A percentile compares a stretch with the other conserved stretches of the same genome.
Evolutionary conservation across 306 rosid genomes (phyloP).

Genomic region (Citrullus mucosospermus): DNA sequence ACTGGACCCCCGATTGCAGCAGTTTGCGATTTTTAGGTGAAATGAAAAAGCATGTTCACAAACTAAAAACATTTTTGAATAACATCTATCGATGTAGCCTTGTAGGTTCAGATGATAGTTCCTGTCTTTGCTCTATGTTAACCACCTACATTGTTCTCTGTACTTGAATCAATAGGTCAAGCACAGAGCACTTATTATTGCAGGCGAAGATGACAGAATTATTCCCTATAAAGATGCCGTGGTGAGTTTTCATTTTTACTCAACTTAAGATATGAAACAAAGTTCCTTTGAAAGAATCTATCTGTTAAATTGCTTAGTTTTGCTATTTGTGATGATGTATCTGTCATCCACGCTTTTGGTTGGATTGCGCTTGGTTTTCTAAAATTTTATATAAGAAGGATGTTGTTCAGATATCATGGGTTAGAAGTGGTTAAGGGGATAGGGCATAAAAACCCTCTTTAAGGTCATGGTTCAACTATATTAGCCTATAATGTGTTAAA

Average conservation of each 20-base stretch:
- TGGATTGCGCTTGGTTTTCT: neutral
- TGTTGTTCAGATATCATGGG: neutral
- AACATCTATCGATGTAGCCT: neutral
- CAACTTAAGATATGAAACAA: neutral
- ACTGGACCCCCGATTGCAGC: neutral
- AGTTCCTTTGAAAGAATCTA: neutral
- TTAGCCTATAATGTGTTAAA: too few relatives aligned
- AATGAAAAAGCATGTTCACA: neutral
- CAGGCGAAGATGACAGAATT: conserved; percentile 33
- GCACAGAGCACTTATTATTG: conserved; percentile 35
- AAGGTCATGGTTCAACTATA: too few relatives aligned
- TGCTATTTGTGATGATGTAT: neutral
- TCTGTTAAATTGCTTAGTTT: neutral
- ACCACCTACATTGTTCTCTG: neutral
- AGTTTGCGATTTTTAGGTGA: neutral
- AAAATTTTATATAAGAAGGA: neutral
- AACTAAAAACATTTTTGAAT: neutral
- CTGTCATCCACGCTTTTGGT: neutral
- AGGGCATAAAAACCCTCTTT: neutral
- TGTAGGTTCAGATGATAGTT: neutral
- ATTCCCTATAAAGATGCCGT: conserved; percentile 32
- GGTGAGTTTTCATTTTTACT: conserved; percentile 22
- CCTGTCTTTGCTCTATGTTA: neutral
- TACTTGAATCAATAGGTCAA: conserved; percentile 26
- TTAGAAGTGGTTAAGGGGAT: neutral